A percentile compares a stretch with the other conserved stretches of the same genome.
phyloP scores from a whole-genome alignment of 2,329 filamentous ascomycete genomes.

The Xylaria multiplex region DNA sequence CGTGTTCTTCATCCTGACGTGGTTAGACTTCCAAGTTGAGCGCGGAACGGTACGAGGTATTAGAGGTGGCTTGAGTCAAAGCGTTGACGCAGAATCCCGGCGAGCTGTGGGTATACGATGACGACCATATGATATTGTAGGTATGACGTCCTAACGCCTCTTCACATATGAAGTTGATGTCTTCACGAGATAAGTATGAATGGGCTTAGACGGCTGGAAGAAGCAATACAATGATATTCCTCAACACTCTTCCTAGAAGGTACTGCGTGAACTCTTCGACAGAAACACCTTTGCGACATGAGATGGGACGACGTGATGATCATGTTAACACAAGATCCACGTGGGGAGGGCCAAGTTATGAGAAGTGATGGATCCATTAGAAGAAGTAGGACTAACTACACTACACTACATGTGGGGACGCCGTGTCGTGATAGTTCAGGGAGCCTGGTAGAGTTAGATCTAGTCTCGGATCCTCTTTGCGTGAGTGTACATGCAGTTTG shows the following conservation, averaged over 20 bases:
- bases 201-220: neutral
- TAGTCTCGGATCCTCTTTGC: constrained; percentile 16
- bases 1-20: constrained; percentile 35
- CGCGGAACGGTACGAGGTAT: constrained; percentile 11
- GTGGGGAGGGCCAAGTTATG: constrained; percentile 33
- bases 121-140: neutral
- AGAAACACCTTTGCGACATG: constrained; percentile 3
- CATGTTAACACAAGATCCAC: constrained; percentile 16
- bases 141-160: neutral
- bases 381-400: constrained; percentile 15
- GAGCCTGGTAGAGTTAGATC: constrained; percentile 9
- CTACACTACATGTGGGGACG: constrained; percentile 18
- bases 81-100: constrained; percentile 26
- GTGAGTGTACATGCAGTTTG: constrained; percentile 8
- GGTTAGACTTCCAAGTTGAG: neutral
- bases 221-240: neutral
- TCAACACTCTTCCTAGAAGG: neutral
- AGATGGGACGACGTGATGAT: constrained; percentile 22
- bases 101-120: constrained; percentile 27
- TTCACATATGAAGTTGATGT: constrained; percentile 4
- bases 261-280: neutral
- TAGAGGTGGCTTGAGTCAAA: constrained; percentile 26
- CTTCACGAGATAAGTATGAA: neutral
- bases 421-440: constrained; percentile 7
- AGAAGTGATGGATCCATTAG: constrained; percentile 19